Evolutionary conservation across 1,139 yeast genomes (phyloP).

Genomic region (Yamadazyma trypodendri): DNA sequence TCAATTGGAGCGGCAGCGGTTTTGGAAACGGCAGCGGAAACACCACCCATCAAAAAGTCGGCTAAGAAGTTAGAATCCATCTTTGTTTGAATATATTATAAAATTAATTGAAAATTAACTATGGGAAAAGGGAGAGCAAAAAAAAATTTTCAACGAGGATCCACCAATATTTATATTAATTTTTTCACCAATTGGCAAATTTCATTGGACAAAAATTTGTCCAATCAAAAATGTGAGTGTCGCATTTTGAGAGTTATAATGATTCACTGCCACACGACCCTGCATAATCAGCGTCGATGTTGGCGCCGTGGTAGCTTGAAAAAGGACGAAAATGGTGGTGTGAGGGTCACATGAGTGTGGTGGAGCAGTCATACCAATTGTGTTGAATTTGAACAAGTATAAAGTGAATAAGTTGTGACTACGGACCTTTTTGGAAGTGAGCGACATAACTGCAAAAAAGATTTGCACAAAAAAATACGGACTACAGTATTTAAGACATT

Average conservation of each 20-base stretch:
- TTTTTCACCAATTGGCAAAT: slow-evolving; percentile 10
- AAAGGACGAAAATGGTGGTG: too few species aligned
- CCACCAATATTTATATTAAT: slow-evolving; percentile 12
- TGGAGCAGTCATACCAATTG: too few species aligned
- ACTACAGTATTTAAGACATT: too few species aligned
- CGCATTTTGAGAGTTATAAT: neutral
- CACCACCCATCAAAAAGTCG: slow-evolving; percentile 55
- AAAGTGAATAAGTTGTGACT: too few species aligned
- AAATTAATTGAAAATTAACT: slow-evolving; percentile 6
- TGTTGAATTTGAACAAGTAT: too few species aligned
- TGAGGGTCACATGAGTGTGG: too few species aligned
- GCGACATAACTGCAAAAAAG: too few species aligned
- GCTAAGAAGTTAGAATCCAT: slow-evolving; percentile 32
- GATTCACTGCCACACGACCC: slow-evolving; percentile 1
- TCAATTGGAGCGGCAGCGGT: slow-evolving; percentile 58
- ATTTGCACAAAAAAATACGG: too few species aligned
- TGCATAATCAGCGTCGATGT: neutral
- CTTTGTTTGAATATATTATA: slow-evolving; percentile 15
- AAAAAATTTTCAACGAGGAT: slow-evolving; percentile 15
- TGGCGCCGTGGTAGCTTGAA: too few species aligned
- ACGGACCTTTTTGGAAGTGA: too few species aligned
- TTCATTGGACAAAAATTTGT: slow-evolving; percentile 11
- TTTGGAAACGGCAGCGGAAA: slow-evolving; percentile 57
- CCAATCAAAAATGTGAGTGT: slow-evolving; percentile 7
- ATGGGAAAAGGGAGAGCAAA: slow-evolving; percentile 8